Evolutionary conservation across 1,284 basidiomycete genomes (phyloP).

Genomic region (Coniophora puteana): DNA sequence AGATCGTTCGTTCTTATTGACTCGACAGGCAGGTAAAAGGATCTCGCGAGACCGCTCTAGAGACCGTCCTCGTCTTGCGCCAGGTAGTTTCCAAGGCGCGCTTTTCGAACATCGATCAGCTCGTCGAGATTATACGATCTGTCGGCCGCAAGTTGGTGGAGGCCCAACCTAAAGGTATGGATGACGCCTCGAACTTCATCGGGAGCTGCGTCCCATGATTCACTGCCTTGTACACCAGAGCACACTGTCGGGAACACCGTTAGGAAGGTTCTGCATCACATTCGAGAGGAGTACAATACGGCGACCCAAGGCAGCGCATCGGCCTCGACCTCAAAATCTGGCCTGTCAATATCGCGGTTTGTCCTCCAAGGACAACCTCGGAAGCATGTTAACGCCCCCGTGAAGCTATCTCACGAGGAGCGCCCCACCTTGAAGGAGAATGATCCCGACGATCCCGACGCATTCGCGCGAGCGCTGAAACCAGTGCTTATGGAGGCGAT

Average conservation of each 20-base stretch:
- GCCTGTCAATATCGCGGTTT: slow-evolving; percentile 75
- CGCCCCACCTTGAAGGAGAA: slow-evolving; percentile 59
- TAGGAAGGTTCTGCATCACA: slow-evolving; percentile 86
- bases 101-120: slow-evolving; percentile 85
- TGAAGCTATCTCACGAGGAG: slow-evolving; percentile 43
- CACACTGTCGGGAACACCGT: slow-evolving; percentile 94
- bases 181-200: slow-evolving; percentile 3
- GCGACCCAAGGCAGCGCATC: slow-evolving; percentile 42
- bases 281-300: slow-evolving; percentile 89
- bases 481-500: slow-evolving; percentile 88
- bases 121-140: slow-evolving; percentile 76
- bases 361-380: slow-evolving; percentile 73
- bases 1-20: slow-evolving; percentile 7
- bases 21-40: slow-evolving; percentile 78
- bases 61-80: slow-evolving; percentile 84
- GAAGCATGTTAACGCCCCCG: slow-evolving; percentile 46
- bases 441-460: slow-evolving; percentile 69
- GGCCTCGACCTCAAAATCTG: slow-evolving; percentile 34
- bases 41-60: slow-evolving; percentile 83
- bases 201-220: too few relatives aligned
- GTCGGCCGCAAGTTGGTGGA: slow-evolving; percentile 81
- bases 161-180: slow-evolving; percentile 88
- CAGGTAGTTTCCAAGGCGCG: slow-evolving; percentile 86
- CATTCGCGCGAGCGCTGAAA: slow-evolving; percentile 66
- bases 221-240: slow-evolving; percentile 46